Evolutionary conservation across 306 rosid genomes (phyloP).

Genomic region (Dryas alaskensis): DNA sequence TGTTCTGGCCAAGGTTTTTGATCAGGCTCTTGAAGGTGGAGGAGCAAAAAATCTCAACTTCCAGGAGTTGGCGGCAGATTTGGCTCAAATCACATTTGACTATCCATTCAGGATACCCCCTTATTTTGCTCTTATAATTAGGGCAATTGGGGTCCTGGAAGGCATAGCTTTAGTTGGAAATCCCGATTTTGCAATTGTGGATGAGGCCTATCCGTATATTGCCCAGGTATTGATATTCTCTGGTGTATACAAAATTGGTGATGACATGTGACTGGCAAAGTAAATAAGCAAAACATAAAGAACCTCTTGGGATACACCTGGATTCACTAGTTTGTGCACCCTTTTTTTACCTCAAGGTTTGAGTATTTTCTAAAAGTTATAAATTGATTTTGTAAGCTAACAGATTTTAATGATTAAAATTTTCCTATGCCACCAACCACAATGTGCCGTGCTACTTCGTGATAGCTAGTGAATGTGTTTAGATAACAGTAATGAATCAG

Average conservation of each 20-base stretch:
- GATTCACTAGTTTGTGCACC: neutral
- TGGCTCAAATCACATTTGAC: slow-evolving; percentile 97
- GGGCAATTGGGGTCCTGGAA: slow-evolving; percentile 96
- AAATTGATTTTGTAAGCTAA: neutral
- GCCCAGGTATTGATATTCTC: slow-evolving; percentile 67
- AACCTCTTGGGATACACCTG: neutral
- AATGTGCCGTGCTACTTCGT: neutral
- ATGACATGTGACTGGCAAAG: neutral
- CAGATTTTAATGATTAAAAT: neutral
- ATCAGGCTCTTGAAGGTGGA: slow-evolving; percentile 99
- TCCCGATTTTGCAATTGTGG: slow-evolving; percentile 95
- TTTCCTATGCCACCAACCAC: neutral
- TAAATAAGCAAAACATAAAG: neutral
- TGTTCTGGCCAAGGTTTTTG: slow-evolving; percentile 95
- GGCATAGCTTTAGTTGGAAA: slow-evolving; percentile 98
- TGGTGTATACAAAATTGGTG: neutral
- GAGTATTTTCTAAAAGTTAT: neutral
- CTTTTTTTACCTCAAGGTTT: too few species aligned
- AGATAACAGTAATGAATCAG: neutral
- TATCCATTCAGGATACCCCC: slow-evolving; percentile 99
- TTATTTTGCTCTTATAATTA: slow-evolving; percentile 94
- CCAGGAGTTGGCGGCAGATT: slow-evolving; percentile 96
- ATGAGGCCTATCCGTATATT: slow-evolving; percentile 96
- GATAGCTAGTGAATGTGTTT: neutral
- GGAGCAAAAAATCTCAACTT: slow-evolving; percentile 97